Evolutionary conservation across 495 filamentous ascomycete genomes (phyloP).

Genomic region (Cryomyces minteri): DNA sequence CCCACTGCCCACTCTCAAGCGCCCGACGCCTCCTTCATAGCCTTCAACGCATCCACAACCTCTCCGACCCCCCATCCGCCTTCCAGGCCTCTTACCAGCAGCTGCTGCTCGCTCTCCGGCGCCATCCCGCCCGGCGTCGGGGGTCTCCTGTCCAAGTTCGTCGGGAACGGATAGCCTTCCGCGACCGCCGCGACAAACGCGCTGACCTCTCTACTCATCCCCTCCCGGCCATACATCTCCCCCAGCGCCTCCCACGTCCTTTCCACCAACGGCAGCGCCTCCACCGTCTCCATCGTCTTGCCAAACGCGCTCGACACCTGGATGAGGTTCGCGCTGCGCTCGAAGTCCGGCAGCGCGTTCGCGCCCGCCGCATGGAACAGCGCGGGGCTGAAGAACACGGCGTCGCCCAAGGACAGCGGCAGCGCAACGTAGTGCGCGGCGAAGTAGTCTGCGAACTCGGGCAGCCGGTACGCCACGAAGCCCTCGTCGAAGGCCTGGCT

Average conservation of each 20-base stretch:
- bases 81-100: conserved; percentile 25
- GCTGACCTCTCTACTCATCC: conserved; percentile 15
- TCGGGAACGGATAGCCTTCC: conserved; percentile 39
- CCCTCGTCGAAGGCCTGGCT: conserved; percentile 32
- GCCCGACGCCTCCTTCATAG: conserved; percentile 20
- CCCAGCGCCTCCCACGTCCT: conserved; percentile 22
- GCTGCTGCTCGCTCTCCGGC: conserved; percentile 32
- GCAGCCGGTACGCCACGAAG: conserved; percentile 30
- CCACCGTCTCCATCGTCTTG: conserved; percentile 38
- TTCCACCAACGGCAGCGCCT: conserved; percentile 25
- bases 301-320: conserved; percentile 37
- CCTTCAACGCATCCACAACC: conserved; percentile 21
- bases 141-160: conserved; percentile 32
- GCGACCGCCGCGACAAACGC: conserved; percentile 26
- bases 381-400: conserved; percentile 37
- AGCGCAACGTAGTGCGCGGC: conserved; percentile 25
- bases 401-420: conserved; percentile 30
- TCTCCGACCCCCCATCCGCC: conserved; percentile 19
- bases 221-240: conserved; percentile 16
- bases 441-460: conserved; percentile 30
- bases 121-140: conserved; percentile 33
- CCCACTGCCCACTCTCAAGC: conserved; percentile 1
- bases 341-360: conserved; percentile 27
- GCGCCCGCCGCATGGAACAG: conserved; percentile 37
- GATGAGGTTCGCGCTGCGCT: conserved; percentile 32